Percentiles rank a stretch among this genome's conserved stretches.
phyloP scores from a whole-genome alignment of 179 eudicot species.

The Silene noctiflora region DNA sequence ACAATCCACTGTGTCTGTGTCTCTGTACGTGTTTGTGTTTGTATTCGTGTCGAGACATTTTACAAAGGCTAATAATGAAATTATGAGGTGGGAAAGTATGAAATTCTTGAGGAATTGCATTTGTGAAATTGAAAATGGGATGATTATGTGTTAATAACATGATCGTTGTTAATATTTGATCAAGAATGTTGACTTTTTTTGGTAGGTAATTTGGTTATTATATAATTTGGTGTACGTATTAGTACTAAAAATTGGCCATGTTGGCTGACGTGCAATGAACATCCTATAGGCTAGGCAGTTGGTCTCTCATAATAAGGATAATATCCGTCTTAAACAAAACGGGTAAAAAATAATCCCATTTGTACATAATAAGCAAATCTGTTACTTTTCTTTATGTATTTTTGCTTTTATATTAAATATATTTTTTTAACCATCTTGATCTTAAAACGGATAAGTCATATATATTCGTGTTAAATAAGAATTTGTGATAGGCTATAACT shows the following conservation, averaged over 20 bases:
- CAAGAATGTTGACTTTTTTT: slow-evolving; percentile 6
- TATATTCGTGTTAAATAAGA: too few species aligned
- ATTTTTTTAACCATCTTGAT: too few species aligned
- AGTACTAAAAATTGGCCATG: not conserved
- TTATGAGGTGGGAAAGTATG: not conserved
- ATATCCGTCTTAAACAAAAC: too few species aligned
- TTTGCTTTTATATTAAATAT: too few species aligned
- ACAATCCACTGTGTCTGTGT: not conserved
- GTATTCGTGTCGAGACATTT: not conserved
- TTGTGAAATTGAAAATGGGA: not conserved
- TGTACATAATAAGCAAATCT: too few species aligned
- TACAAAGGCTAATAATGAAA: not conserved
- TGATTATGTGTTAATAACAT: not conserved
- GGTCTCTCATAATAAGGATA: too few species aligned
- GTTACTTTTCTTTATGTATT: too few species aligned
- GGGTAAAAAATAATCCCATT: too few species aligned
- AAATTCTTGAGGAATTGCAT: not conserved
- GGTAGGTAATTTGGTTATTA: not conserved
- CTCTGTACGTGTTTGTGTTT: not conserved
- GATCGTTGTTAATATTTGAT: not conserved
- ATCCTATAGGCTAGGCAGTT: too few species aligned
- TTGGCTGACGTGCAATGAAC: slow-evolving; percentile 19
- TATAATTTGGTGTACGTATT: not conserved
- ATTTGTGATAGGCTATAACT: too few species aligned
- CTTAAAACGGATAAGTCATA: too few species aligned